Evolutionary conservation across 257 asterid species (phyloP).

Genomic region (Oldenlandia corymbosa): DNA sequence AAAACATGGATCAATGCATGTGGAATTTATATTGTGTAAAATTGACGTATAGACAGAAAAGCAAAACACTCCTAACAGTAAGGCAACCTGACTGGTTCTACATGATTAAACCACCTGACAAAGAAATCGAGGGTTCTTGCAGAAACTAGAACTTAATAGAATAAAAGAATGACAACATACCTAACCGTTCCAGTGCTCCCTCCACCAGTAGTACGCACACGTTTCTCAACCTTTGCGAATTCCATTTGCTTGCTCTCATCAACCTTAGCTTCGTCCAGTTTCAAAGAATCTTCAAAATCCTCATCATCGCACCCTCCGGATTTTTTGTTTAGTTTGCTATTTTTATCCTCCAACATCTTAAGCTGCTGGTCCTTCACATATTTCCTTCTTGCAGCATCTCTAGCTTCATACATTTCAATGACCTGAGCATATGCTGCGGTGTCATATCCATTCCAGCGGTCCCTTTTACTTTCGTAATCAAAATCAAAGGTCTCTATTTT

Average conservation of each 20-base stretch:
- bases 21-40: slow-evolving; percentile 1
- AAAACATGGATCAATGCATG: slow-evolving; percentile 10
- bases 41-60: neutral
- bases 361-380: slow-evolving; percentile 84
- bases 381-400: slow-evolving; percentile 90
- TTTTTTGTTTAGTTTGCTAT: slow-evolving; percentile 45
- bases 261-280: slow-evolving; percentile 89
- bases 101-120: neutral
- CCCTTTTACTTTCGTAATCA: slow-evolving; percentile 92
- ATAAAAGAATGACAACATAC: slow-evolving; percentile 24
- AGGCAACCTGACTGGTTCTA: neutral
- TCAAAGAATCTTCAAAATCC: slow-evolving; percentile 67
- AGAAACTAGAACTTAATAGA: neutral
- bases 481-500: slow-evolving; percentile 85
- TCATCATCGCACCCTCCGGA: slow-evolving; percentile 79
- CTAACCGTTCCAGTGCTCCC: slow-evolving; percentile 99
- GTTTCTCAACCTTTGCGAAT: slow-evolving; percentile 96
- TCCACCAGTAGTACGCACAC: slow-evolving; percentile 99
- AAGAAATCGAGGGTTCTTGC: too few relatives aligned
- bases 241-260: slow-evolving; percentile 99
- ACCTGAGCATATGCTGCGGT: slow-evolving; percentile 70
- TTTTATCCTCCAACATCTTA: slow-evolving; percentile 84
- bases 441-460: slow-evolving; percentile 95
- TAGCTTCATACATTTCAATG: slow-evolving; percentile 78
- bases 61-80: neutral